Percentiles rank a stretch among this genome's conserved stretches.
Conservation (phyloP, 2,329 filamentous ascomycete species). For the Podosphaera aphanis region DNA sequence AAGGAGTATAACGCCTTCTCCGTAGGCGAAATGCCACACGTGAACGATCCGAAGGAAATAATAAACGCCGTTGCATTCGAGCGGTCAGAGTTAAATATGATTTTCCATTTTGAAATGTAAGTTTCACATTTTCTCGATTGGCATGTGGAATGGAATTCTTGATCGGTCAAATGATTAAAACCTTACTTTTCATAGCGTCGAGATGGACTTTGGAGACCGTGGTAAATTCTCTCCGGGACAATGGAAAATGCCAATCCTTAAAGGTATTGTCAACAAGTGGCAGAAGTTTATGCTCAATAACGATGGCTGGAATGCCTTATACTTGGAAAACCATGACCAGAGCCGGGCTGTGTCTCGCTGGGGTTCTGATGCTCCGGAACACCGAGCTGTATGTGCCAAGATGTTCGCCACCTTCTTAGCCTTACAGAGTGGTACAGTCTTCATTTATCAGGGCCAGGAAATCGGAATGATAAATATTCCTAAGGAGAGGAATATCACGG, state of each 20-base stretch:
- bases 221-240: constrained; percentile 24
- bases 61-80: constrained; percentile 29
- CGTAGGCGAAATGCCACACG: constrained; percentile 25
- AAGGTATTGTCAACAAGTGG: constrained; percentile 25
- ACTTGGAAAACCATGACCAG: constrained; percentile 35
- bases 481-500: constrained; percentile 31
- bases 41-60: constrained; percentile 24
- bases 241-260: constrained; percentile 19
- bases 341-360: constrained; percentile 25
- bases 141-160: background rate
- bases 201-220: constrained; percentile 23
- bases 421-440: constrained; percentile 29
- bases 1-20: constrained; percentile 26
- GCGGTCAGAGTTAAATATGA: constrained; percentile 41
- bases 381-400: constrained; percentile 23
- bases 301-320: constrained; percentile 32
- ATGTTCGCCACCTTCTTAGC: constrained; percentile 28
- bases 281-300: constrained; percentile 27
- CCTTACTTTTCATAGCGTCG: constrained; percentile 17
- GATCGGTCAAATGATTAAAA: too few species aligned
- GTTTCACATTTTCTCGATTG: constrained; percentile 6
- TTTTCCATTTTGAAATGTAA: constrained; percentile 46
- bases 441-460: constrained; percentile 37
- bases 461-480: constrained; percentile 34
- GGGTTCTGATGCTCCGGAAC: constrained; percentile 20